Percentiles rank a stretch among this genome's conserved stretches.
Conservation (phyloP, 1,284 basidiomycete species). For the Irpex lacteus region DNA sequence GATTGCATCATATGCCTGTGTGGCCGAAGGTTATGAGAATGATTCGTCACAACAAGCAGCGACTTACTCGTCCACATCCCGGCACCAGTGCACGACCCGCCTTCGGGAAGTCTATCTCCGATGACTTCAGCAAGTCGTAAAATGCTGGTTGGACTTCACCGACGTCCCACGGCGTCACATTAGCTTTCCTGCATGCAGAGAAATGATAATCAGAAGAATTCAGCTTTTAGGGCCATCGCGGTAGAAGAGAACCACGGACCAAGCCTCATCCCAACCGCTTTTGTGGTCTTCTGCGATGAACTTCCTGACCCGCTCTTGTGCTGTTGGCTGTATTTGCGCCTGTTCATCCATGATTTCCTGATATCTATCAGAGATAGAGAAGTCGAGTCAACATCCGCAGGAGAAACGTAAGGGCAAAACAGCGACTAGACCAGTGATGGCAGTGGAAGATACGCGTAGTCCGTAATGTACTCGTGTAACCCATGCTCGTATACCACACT, state of each 20-base stretch:
- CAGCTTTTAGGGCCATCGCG: neutral
- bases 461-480: neutral
- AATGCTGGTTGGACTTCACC: constrained; percentile 56
- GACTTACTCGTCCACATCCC: constrained; percentile 62
- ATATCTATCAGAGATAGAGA: neutral
- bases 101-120: constrained; percentile 46
- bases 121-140: constrained; percentile 47
- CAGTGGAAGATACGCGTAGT: neutral
- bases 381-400: neutral
- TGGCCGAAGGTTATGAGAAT: constrained; percentile 34
- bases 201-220: neutral
- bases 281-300: constrained; percentile 11
- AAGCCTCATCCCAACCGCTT: constrained; percentile 32
- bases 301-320: constrained; percentile 7
- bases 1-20: constrained; percentile 64
- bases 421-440: neutral
- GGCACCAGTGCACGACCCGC: constrained; percentile 63
- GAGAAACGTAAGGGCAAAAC: neutral
- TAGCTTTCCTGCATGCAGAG: constrained; percentile 42
- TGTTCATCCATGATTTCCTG: neutral
- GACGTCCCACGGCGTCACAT: constrained; percentile 66
- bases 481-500: neutral
- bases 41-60: constrained; percentile 51
- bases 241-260: constrained; percentile 18
- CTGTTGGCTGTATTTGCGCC: neutral